Conservation (phyloP, 1,284 basidiomycete species). For the Mycena citricolor region DNA sequence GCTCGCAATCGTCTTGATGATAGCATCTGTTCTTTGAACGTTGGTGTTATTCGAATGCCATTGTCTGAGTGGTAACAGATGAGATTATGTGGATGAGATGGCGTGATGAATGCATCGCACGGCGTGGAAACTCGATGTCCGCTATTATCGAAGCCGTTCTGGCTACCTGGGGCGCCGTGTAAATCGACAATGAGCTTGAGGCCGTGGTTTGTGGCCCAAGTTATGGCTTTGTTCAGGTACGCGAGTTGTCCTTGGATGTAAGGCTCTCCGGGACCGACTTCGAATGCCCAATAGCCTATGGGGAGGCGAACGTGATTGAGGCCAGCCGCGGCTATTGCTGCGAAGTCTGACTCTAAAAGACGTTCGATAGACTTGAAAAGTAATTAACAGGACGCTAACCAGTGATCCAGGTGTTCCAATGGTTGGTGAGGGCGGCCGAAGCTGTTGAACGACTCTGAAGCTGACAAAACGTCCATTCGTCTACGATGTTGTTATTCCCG, state of each 20-base stretch:
- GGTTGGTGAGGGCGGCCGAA: conserved; percentile 49
- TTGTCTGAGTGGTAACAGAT: conserved; percentile 36
- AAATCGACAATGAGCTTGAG: conserved; percentile 84
- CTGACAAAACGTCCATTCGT: conserved; percentile 86
- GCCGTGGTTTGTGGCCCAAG: conserved; percentile 75
- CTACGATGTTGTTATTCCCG: conserved; percentile 60
- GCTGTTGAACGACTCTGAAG: conserved; percentile 56
- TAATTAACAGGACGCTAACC: conserved; percentile 26
- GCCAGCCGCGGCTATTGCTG: conserved; percentile 70
- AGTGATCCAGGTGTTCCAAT: conserved; percentile 85
- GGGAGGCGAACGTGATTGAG: conserved; percentile 87
- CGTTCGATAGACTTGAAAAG: neutral
- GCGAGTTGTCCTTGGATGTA: conserved; percentile 80
- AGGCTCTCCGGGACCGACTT: conserved; percentile 75
- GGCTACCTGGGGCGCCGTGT: conserved; percentile 45
- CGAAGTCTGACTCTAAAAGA: conserved; percentile 61
- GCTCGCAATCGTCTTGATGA: conserved; percentile 64
- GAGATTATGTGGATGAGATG: neutral
- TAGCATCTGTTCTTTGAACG: conserved; percentile 66
- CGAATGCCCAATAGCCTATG: conserved; percentile 90
- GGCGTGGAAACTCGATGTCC: conserved; percentile 67
- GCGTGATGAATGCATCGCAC: conserved; percentile 29
- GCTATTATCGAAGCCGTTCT: conserved; percentile 88
- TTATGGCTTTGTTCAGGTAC: conserved; percentile 72
- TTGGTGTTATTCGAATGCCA: conserved; percentile 75